phyloP scores from a whole-genome alignment of 129 eudicot genomes.

The Silybum marianum region DNA sequence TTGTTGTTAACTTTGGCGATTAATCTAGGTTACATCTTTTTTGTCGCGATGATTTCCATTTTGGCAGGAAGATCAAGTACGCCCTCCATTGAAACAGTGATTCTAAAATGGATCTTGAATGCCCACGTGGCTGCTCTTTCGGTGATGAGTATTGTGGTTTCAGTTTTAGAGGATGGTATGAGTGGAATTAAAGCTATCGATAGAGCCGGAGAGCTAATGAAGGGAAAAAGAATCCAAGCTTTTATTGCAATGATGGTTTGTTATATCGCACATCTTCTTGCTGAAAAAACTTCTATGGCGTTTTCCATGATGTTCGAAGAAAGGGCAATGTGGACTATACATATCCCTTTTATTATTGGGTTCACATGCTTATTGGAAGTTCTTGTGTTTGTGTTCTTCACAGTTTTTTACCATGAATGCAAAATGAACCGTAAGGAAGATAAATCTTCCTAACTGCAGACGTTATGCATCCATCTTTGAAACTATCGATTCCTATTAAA shows the following conservation, averaged over 20 bases:
- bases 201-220: conserved; percentile 33
- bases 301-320: conserved; percentile 6
- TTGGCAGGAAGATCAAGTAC: background rate
- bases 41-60: background rate
- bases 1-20: conserved; percentile 18
- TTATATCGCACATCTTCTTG: background rate
- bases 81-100: background rate
- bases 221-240: conserved; percentile 20
- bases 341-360: background rate
- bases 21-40: background rate
- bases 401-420: conserved; percentile 29
- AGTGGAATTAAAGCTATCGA: conserved; percentile 36
- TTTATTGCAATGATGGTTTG: conserved; percentile 14
- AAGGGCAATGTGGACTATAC: conserved; percentile 2
- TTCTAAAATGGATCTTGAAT: background rate
- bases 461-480: background rate
- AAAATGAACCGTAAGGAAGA: conserved; percentile 11
- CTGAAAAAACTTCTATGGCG: background rate
- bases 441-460: conserved; percentile 2
- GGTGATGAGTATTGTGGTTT: conserved; percentile 34
- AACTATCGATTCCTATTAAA: background rate
- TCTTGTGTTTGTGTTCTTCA: conserved; percentile 28
- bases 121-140: conserved; percentile 21
- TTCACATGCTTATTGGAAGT: conserved; percentile 22
- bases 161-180: conserved; percentile 26